These are phyloP conservation scores for Musa schizocarpa DNA, from an alignment of 176 grass and related monocot genomes.

Conservation along the genomic window DNA sequence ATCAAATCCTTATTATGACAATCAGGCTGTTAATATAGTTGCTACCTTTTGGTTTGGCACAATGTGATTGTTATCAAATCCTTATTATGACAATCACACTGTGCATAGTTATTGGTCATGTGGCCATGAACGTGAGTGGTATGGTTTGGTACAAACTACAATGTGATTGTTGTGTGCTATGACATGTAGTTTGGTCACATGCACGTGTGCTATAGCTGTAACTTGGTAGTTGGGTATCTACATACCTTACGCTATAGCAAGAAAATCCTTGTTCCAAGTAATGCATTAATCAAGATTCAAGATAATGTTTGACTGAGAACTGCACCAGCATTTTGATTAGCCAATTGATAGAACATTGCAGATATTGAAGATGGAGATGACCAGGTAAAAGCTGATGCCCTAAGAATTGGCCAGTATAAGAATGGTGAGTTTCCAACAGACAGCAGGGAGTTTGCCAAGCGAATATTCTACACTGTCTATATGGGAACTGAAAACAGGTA, in stretches of 20 bases:
- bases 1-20: not conserved
- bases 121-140: too few relatives aligned
- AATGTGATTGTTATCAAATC: too few relatives aligned
- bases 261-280: too few relatives aligned
- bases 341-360: constrained; percentile 26
- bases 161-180: too few relatives aligned
- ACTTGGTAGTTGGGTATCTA: too few relatives aligned
- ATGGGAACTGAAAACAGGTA: constrained; percentile 98
- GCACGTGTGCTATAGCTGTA: too few relatives aligned
- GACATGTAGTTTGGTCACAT: too few relatives aligned
- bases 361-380: constrained; percentile 96
- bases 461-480: constrained; percentile 91
- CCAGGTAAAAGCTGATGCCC: constrained; percentile 80
- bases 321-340: not conserved
- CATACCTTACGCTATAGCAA: too few relatives aligned
- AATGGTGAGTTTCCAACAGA: constrained; percentile 68
- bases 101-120: not conserved
- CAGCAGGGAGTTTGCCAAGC: constrained; percentile 62
- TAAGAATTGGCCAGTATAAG: constrained; percentile 81
- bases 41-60: not conserved
- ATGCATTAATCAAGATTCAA: too few relatives aligned
- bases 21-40: not conserved
- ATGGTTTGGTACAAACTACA: too few relatives aligned
- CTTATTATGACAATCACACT: not conserved
- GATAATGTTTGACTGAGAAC: too few relatives aligned